phyloP scores from a whole-genome alignment of 805 yeast species.

The Citeromyces matritensis region DNA sequence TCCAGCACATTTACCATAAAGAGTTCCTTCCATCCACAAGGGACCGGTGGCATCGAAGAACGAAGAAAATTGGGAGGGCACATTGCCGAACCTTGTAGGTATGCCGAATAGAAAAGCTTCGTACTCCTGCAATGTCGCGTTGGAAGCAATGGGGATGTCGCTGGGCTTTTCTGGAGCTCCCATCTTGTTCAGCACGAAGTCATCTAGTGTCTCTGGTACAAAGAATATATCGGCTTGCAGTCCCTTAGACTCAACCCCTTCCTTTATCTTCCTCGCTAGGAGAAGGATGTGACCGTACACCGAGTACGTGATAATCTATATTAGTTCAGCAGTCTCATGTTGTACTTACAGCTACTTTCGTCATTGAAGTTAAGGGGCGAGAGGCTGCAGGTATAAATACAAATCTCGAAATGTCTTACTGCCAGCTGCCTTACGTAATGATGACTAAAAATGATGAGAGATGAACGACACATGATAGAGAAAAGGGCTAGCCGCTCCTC shows the following conservation, averaged over 20 bases:
- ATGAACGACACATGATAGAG: background rate
- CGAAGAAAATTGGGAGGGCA: constrained; percentile 65
- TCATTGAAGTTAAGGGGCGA: too few relatives aligned
- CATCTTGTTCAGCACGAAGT: constrained; percentile 36
- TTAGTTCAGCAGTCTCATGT: too few relatives aligned
- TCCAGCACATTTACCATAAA: constrained; percentile 63
- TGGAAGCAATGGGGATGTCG: constrained; percentile 48
- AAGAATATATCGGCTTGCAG: constrained; percentile 54
- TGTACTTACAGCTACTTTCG: too few relatives aligned
- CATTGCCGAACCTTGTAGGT: constrained; percentile 75
- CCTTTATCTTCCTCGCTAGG: constrained; percentile 51
- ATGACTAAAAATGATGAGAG: background rate
- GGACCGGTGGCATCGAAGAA: constrained; percentile 73
- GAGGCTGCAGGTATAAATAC: too few relatives aligned
- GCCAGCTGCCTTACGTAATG: too few relatives aligned
- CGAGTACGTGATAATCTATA: constrained; percentile 44
- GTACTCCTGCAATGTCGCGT: constrained; percentile 40
- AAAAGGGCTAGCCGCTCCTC: too few relatives aligned
- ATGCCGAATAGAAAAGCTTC: constrained; percentile 79
- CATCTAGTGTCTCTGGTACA: constrained; percentile 61
- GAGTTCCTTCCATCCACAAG: constrained; percentile 62
- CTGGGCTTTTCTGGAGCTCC: constrained; percentile 50
- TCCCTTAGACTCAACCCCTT: constrained; percentile 61
- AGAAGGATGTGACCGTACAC: constrained; percentile 62
- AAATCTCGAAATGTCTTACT: too few relatives aligned